Conservation (phyloP, 208 protist genomes). For the Acanthamoeba lenticulata region DNA sequence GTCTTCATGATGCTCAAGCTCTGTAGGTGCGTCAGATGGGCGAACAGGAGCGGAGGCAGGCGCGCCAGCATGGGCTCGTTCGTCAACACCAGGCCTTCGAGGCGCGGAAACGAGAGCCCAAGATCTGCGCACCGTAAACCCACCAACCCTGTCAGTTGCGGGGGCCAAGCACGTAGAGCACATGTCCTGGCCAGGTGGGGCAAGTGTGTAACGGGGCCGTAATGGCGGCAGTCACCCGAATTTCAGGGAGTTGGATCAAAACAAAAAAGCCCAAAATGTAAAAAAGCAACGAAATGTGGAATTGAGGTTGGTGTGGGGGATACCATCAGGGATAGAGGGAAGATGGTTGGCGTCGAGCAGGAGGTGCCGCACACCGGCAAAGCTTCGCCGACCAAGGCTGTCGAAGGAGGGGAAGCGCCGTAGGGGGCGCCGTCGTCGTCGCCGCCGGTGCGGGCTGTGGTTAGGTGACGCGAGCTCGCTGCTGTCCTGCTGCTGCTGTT, state of each 20-base stretch:
- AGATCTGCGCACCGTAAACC: background rate
- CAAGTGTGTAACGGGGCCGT: too few species aligned
- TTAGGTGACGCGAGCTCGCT: background rate
- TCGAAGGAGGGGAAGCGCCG: background rate
- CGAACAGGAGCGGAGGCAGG: background rate
- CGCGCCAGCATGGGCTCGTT: background rate
- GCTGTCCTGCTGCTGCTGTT: background rate
- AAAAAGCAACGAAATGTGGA: too few species aligned
- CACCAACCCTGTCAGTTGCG: background rate
- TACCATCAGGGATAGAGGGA: conserved; percentile 7
- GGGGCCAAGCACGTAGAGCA: too few species aligned
- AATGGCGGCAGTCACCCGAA: too few species aligned
- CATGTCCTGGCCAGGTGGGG: too few species aligned
- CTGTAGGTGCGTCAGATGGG: background rate
- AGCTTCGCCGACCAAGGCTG: background rate
- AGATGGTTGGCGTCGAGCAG: conserved; percentile 39
- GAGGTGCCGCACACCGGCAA: background rate
- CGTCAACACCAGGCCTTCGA: background rate
- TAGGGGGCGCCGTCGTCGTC: background rate
- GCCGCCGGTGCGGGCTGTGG: background rate
- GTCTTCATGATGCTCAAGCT: conserved; percentile 22
- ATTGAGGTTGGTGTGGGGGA: background rate
- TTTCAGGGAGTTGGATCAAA: too few species aligned
- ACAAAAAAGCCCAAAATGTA: too few species aligned
- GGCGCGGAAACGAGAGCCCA: background rate